A percentile compares a stretch with the other conserved stretches of the same genome.
phyloP scores from a whole-genome alignment of 805 yeast genomes.

The Candida manassasensis region DNA sequence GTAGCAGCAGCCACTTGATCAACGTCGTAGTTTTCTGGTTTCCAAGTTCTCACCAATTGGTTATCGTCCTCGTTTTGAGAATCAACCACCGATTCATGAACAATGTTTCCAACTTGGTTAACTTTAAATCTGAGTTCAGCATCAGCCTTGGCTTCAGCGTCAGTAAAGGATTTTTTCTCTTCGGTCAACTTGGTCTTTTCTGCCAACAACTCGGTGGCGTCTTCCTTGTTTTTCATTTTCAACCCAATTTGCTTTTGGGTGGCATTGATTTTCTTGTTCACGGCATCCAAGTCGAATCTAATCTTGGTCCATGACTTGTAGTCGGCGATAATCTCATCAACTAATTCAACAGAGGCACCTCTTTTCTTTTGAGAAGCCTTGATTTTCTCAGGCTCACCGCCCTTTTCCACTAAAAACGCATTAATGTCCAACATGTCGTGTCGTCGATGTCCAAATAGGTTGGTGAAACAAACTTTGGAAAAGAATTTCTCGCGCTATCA shows the following conservation, averaged over 20 bases:
- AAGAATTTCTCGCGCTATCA: too few relatives aligned
- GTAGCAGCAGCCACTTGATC: slow-evolving; percentile 73
- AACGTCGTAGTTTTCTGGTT: slow-evolving; percentile 62
- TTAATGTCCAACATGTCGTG: slow-evolving; percentile 82
- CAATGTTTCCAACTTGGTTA: slow-evolving; percentile 87
- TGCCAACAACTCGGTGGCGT: slow-evolving; percentile 76
- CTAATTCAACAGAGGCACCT: slow-evolving; percentile 90
- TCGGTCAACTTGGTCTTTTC: slow-evolving; percentile 72
- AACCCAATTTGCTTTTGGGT: slow-evolving; percentile 90
- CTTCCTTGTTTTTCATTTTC: slow-evolving; percentile 92
- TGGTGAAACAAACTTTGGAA: too few relatives aligned
- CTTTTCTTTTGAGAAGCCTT: slow-evolving; percentile 89
- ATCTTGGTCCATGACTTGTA: slow-evolving; percentile 89
- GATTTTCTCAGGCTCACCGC: slow-evolving; percentile 90
- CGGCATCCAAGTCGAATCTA: slow-evolving; percentile 78
- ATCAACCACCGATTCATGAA: slow-evolving; percentile 85
- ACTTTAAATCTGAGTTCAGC: slow-evolving; percentile 71
- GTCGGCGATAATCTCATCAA: slow-evolving; percentile 88
- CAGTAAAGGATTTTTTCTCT: slow-evolving; percentile 62
- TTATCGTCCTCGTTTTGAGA: slow-evolving; percentile 89
- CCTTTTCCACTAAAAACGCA: slow-evolving; percentile 91
- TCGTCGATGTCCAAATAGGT: too few relatives aligned
- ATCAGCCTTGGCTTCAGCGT: slow-evolving; percentile 78
- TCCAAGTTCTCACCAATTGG: slow-evolving; percentile 82
- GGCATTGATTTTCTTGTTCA: slow-evolving; percentile 83